Base-by-base conservation (phyloP, 1,284 basidiomycete genomes). In the Cryptococcus sp. region DNA sequence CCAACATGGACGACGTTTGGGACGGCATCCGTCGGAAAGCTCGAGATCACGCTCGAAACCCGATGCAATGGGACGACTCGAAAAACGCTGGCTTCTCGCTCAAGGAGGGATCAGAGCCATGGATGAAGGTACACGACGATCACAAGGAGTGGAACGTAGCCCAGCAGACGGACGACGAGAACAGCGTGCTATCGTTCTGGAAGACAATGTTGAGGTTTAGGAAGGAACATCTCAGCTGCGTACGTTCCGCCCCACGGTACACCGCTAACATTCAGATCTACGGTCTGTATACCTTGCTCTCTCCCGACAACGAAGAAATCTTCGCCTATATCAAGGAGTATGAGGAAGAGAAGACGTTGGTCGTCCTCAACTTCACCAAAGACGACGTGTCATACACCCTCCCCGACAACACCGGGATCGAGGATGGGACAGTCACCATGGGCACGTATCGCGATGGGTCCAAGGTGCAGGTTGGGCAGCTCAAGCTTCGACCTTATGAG, bases 51-150 rank as follows among this genome's bases (percentile, higher is more conserved):
- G 43, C 44, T 39, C 34, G 44, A 19, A 39, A n/a, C 4, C 43
- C 49, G 4, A 48, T 42, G 40, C 57, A 85, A 79, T 87, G 85
- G 85, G 74, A 81, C 49, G 58, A 71, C 3, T 72, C 72, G 1
- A 38, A 69, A 5, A 74, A 86, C 49, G 83, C 76, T 0, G 85
- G 86, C 0, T 87, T 87, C 68, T 76, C 0, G 78, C 76, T 4
- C 57, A 51, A 23, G 33, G 42, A 9, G n/a, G n/a, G n/a, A n/a
- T n/a, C 28, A 31, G 76, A 70, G 12, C 83, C 85, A 0, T 88
- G 85, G 86, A 87, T 87, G 84, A 75, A 82, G 12, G 79, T 84
- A 9, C 82, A 85, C 58, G 82, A 85, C 34, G 83, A 86, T 58
- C 84, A 82, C 60, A 54, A 51, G 16, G 59, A 68, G 2, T 85